Evolutionary conservation across 2,329 filamentous ascomycete species (phyloP).

Genomic region (Trichoderma sp.): DNA sequence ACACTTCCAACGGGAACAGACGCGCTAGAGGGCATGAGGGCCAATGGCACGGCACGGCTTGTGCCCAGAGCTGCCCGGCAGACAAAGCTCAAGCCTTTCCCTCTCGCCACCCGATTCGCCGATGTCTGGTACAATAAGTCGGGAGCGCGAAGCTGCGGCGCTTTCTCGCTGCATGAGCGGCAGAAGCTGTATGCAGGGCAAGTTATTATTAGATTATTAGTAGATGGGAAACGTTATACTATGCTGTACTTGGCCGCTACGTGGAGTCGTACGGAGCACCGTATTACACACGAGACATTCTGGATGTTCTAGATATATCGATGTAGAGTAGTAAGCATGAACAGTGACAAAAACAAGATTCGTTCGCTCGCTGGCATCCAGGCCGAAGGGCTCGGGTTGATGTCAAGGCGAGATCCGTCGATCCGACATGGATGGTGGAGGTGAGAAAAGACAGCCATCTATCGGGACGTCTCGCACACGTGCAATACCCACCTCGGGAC

Average conservation of each 20-base stretch:
- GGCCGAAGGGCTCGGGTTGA: background rate
- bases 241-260: background rate
- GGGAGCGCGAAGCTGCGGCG: background rate
- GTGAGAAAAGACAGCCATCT: background rate
- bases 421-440: background rate
- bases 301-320: background rate
- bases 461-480: background rate
- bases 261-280: background rate
- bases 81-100: background rate
- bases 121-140: background rate
- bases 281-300: background rate
- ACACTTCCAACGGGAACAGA: background rate
- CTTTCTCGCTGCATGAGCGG: background rate
- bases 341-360: background rate
- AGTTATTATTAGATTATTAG: background rate
- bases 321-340: background rate
- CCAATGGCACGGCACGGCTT: background rate
- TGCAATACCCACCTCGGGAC: background rate
- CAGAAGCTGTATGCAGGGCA: slow-evolving; percentile 1
- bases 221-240: background rate
- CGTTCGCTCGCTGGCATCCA: background rate
- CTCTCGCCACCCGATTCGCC: slow-evolving; percentile 14
- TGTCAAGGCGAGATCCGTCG: background rate
- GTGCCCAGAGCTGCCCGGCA: background rate
- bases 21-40: background rate